phyloP scores from a whole-genome alignment of 1,284 basidiomycete species.

The Neotropicomus parvogracilis region DNA sequence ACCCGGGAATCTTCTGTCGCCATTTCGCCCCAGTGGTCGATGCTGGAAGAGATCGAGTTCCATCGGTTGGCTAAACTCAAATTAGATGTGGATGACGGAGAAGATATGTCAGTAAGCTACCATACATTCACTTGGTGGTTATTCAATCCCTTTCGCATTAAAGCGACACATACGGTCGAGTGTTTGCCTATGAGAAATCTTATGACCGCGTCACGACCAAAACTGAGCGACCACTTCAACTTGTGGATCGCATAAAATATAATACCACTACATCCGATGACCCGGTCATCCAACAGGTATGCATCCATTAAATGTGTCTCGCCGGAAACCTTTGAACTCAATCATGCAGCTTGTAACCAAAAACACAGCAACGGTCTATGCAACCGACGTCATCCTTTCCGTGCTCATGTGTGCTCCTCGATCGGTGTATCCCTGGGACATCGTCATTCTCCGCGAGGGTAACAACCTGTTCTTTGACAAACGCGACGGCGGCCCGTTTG shows the following conservation, averaged over 20 bases:
- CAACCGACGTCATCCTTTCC: slow-evolving; percentile 94
- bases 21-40: slow-evolving; percentile 88
- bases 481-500: slow-evolving; percentile 95
- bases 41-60: slow-evolving; percentile 98
- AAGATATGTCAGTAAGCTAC: slow-evolving; percentile 69
- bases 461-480: slow-evolving; percentile 97
- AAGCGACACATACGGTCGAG: slow-evolving; percentile 84
- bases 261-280: slow-evolving; percentile 98
- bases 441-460: slow-evolving; percentile 91
- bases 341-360: slow-evolving; percentile 66
- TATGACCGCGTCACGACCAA: slow-evolving; percentile 97
- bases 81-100: slow-evolving; percentile 88
- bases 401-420: slow-evolving; percentile 95
- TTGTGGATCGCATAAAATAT: slow-evolving; percentile 94
- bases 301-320: slow-evolving; percentile 15
- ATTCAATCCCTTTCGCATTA: slow-evolving; percentile 7
- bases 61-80: slow-evolving; percentile 88
- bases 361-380: slow-evolving; percentile 82
- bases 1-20: slow-evolving; percentile 92
- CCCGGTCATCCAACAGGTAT: slow-evolving; percentile 86
- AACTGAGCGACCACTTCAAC: slow-evolving; percentile 85
- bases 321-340: slow-evolving; percentile 7
- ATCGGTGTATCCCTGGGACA: slow-evolving; percentile 98
- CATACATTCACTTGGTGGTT: not conserved
- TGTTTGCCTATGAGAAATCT: slow-evolving; percentile 92